These are phyloP conservation scores for Ascochyta pisi DNA, from an alignment of 2,329 filamentous ascomycete species.

Conservation along the genomic window DNA sequence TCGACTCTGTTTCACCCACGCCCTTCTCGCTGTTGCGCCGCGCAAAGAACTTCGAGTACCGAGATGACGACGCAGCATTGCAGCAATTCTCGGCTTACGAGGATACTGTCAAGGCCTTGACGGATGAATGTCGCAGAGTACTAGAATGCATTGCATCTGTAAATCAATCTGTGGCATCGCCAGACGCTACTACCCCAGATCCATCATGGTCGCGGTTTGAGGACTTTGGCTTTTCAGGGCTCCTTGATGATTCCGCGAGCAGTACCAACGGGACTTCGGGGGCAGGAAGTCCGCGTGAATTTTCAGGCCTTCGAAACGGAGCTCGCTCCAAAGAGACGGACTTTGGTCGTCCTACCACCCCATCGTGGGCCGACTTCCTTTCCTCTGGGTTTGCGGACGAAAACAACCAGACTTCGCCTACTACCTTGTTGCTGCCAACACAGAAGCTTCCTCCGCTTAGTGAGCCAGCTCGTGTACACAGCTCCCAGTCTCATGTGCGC, in stretches of 20 bases:
- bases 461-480: slow-evolving; percentile 71
- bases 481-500: slow-evolving; percentile 78
- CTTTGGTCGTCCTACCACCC: slow-evolving; percentile 84
- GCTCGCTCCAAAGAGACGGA: slow-evolving; percentile 72
- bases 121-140: slow-evolving; percentile 92
- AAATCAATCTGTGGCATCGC: slow-evolving; percentile 78
- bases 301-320: slow-evolving; percentile 72
- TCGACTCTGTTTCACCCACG: slow-evolving; percentile 91
- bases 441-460: slow-evolving; percentile 92
- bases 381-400: slow-evolving; percentile 89
- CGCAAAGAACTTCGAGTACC: slow-evolving; percentile 94
- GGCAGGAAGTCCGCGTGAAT: slow-evolving; percentile 66
- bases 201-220: slow-evolving; percentile 97
- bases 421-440: slow-evolving; percentile 81
- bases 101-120: slow-evolving; percentile 85
- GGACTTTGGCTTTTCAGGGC: slow-evolving; percentile 85
- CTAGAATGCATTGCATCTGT: slow-evolving; percentile 85
- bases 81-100: slow-evolving; percentile 87
- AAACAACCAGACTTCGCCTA: slow-evolving; percentile 66
- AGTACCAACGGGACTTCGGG: slow-evolving; percentile 38
- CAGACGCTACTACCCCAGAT: slow-evolving; percentile 63
- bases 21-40: slow-evolving; percentile 89
- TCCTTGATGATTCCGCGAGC: slow-evolving; percentile 69
- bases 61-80: slow-evolving; percentile 84
- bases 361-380: slow-evolving; percentile 97